A percentile compares a stretch with the other conserved stretches of the same genome.
These are phyloP conservation scores for Larix kaempferi DNA, from an alignment of 75 land plant species.

Conservation along the genomic window DNA sequence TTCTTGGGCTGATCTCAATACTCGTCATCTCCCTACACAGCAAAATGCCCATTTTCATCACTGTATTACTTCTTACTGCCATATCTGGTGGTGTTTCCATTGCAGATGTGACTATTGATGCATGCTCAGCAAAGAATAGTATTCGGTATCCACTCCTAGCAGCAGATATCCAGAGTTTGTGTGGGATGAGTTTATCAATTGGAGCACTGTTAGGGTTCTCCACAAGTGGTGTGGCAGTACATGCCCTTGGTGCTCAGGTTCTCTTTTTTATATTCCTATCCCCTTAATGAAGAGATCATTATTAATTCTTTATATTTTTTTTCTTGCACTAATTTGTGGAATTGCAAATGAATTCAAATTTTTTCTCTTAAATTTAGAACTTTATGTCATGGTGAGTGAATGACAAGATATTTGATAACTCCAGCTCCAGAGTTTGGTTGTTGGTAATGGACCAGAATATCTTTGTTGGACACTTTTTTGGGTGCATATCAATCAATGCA, in stretches of 20 bases:
- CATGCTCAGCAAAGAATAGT: conserved; percentile 77
- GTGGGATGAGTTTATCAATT: conserved; percentile 49
- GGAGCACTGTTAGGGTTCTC: conserved; percentile 71
- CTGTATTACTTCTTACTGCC: conserved; percentile 40
- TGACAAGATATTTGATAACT: neutral
- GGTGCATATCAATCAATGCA: neutral
- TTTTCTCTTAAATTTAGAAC: neutral
- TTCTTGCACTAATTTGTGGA: no score
- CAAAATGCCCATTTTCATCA: conserved; percentile 34
- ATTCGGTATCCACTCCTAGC: conserved; percentile 53
- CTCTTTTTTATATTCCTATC: neutral
- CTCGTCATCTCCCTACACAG: conserved; percentile 40
- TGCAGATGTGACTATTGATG: conserved; percentile 91
- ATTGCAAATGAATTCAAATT: neutral
- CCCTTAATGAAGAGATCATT: no score
- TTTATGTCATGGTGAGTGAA: neutral
- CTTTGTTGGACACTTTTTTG: neutral
- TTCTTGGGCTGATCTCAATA: conserved; percentile 47
- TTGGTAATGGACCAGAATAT: neutral
- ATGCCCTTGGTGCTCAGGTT: conserved; percentile 73
- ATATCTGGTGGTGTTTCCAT: conserved; percentile 61
- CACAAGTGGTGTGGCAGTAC: conserved; percentile 72
- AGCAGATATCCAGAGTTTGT: conserved; percentile 73
- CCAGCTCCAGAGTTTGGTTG: neutral
- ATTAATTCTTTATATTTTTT: no score